Percentiles rank a stretch among this genome's conserved stretches.
Conservation (phyloP, 495 filamentous ascomycete species). For the Aspergillus saccharolyticus region DNA sequence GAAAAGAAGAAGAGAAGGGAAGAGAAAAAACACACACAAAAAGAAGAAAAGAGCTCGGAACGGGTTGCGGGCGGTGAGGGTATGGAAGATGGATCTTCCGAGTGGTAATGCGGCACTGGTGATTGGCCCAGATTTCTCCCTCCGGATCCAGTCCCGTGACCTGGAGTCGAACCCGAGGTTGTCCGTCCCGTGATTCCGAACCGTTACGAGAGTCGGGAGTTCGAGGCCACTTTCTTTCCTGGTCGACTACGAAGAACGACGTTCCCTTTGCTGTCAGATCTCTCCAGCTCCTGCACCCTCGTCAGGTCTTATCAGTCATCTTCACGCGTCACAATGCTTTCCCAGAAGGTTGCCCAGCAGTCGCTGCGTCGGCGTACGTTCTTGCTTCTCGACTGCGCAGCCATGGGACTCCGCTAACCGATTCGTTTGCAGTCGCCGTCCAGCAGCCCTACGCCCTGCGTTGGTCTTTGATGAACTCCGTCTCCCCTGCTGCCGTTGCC, state of each 20-base stretch:
- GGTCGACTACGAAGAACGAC: constrained; percentile 21
- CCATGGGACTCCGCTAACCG: constrained; percentile 17
- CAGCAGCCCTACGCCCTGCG: constrained; percentile 46
- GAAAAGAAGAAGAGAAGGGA: constrained; percentile 15
- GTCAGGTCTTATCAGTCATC: constrained; percentile 12
- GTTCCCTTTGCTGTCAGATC: constrained; percentile 8
- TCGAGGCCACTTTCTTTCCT: constrained; percentile 21
- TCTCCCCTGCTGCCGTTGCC: constrained; percentile 45
- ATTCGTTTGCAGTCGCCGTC: constrained; percentile 38
- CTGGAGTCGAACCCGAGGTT: constrained; percentile 39
- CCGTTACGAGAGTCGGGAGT: constrained; percentile 24
- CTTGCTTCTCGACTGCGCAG: constrained; percentile 1
- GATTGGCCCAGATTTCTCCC: constrained; percentile 30
- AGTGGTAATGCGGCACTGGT: constrained; percentile 29
- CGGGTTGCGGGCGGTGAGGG: constrained; percentile 12
- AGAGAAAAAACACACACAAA: constrained; percentile 6
- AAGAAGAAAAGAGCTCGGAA: constrained; percentile 16
- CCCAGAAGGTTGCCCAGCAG: constrained; percentile 61
- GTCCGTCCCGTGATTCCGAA: constrained; percentile 39
- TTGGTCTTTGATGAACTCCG: constrained; percentile 46
- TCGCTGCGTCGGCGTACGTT: constrained; percentile 65
- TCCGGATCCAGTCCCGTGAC: constrained; percentile 28
- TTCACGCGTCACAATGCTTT: constrained; percentile 52
- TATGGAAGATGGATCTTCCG: constrained; percentile 38
- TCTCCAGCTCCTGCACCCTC: constrained; percentile 9